Base-by-base conservation (phyloP, 495 filamentous ascomycete genomes). In the Hypomontagnella submonticulosa region DNA sequence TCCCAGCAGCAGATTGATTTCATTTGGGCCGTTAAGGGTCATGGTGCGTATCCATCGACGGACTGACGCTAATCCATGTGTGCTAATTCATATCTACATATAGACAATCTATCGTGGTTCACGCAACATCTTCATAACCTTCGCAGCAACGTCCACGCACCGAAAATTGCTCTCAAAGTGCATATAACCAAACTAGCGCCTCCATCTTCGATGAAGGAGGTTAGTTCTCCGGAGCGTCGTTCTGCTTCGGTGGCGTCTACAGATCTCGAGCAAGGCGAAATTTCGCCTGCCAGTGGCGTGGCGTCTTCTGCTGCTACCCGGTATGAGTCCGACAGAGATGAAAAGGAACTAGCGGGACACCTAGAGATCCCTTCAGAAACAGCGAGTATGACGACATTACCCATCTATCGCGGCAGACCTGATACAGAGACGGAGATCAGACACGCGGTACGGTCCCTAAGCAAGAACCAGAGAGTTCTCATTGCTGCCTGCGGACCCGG, bases 401-500 rank as follows among this genome's bases (percentile, higher is more conserved):
- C 70, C 0, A 53, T 84, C 52, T 59, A 69, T 10, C 43, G 63
- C 9, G 79, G 81, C 4, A 66, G 81, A 11, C 81, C 82, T 3
- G 77, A 83, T 56, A 64, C 77, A 34, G 69, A 72, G 30, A 52
- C 70, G 0, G 72, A 81, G 1, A 81, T 85, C 46, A 72, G 71
- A 4, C 66, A 73, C 5, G 76, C 79, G 4, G 73, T 83, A n/a
- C 69, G 68, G 7, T 72, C 73, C 1, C 74, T 76, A n/a, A 57
- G 71, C 7, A 70, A 70, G 8, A 70, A 78, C 47, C 72, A 81
- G 61, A 72, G 79, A 30, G 76, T 85, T 5, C 75, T 82, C 0
- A 79, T 87, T 19, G 80, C 78, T 12, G 83, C 77, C 7, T 87
- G 84, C 65, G 83, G 83, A 0, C 83, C 84, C 7, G 76, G 74